Base-by-base conservation (phyloP, 2,329 filamentous ascomycete genomes). In the Fusarium palustre region DNA sequence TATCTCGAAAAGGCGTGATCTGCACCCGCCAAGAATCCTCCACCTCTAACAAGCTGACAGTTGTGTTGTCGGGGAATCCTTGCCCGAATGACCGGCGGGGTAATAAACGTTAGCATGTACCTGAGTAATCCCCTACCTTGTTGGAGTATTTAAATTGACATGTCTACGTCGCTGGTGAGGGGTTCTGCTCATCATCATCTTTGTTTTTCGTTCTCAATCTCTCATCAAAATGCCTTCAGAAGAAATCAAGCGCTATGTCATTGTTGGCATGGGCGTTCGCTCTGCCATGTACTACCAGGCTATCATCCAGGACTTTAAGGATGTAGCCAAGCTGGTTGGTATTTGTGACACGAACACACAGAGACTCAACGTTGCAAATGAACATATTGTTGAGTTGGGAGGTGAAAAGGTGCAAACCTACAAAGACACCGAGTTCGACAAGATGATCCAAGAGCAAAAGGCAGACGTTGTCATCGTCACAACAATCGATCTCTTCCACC, bases 401-500 rank as follows among this genome's bases (percentile, higher is more conserved):
- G 81, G 86, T 68, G 73, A 71, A 11, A 70, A 77, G 1, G 80
- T 90, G 0, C 86, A 86, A 4, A 87, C 86, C 0, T 90, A 85
- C 76, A 80, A 82, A 42, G 86, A 86, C 4, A 61, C 76, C 3
- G 81, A 86, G 68, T 90, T 90, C 68, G 87, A 88, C 70, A 77
- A 78, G 42, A 89, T 90, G 87, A 81, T 88, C 42, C 53, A 77
- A 39, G 85, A 87, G 38, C 86, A 85, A 3, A 81, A 81, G 59
- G 87, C 88, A 0, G 86, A 90, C 72, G 86, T 87, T 71, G 81
- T 90, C 20, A 88, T 90, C 64, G 83, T 90, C 16, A 89, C 87
- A 1, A 89, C 87, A 0, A 87, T 90, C 66, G 88, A 90, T 76
- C 84, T 87, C 28, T 87, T 86, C 18, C 88, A 90, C 75, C 81